phyloP scores from a whole-genome alignment of 2,329 filamentous ascomycete species.

The Aspergillus jensenii region DNA sequence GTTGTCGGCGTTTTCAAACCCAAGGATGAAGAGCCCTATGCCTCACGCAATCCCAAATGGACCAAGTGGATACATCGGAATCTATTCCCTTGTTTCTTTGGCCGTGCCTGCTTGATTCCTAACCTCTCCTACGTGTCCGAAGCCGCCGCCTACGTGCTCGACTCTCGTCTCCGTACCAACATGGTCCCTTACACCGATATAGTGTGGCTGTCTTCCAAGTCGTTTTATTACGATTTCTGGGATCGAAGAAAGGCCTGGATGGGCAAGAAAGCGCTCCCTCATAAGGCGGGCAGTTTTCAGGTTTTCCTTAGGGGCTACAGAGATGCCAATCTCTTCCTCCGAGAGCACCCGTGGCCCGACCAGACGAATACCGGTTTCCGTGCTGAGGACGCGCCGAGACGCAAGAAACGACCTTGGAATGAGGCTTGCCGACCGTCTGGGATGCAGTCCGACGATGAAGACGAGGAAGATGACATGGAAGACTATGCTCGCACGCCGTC shows the following conservation, averaged over 20 bases:
- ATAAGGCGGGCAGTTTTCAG: conserved; percentile 94
- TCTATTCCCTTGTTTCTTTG: conserved; percentile 95
- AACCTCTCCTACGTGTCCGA: conserved; percentile 98
- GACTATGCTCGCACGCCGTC: conserved; percentile 41
- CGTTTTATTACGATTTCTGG: conserved; percentile 98
- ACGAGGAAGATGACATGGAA: conserved; percentile 51
- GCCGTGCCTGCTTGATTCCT: conserved; percentile 90
- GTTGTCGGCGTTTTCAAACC: conserved; percentile 98
- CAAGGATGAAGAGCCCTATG: conserved; percentile 98
- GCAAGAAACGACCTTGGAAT: conserved; percentile 72
- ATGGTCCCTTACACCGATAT: conserved; percentile 97
- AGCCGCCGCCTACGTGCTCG: conserved; percentile 92
- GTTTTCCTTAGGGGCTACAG: conserved; percentile 97
- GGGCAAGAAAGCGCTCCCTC: conserved; percentile 80
- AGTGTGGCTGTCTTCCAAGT: conserved; percentile 89
- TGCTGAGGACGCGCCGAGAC: conserved; percentile 64
- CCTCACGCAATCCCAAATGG: conserved; percentile 96
- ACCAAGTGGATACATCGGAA: conserved; percentile 99
- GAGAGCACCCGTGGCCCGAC: conserved; percentile 96
- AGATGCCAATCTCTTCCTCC: conserved; percentile 91
- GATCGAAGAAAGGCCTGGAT: conserved; percentile 84
- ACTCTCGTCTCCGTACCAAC: conserved; percentile 83
- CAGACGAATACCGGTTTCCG: conserved; percentile 71
- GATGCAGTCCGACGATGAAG: conserved; percentile 60
- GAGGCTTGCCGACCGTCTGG: conserved; percentile 75